Percentiles rank a stretch among this genome's conserved stretches.
These are phyloP conservation scores for Epicoccum nigrum DNA, from an alignment of 2,329 filamentous ascomycete species.

Conservation along the genomic window DNA sequence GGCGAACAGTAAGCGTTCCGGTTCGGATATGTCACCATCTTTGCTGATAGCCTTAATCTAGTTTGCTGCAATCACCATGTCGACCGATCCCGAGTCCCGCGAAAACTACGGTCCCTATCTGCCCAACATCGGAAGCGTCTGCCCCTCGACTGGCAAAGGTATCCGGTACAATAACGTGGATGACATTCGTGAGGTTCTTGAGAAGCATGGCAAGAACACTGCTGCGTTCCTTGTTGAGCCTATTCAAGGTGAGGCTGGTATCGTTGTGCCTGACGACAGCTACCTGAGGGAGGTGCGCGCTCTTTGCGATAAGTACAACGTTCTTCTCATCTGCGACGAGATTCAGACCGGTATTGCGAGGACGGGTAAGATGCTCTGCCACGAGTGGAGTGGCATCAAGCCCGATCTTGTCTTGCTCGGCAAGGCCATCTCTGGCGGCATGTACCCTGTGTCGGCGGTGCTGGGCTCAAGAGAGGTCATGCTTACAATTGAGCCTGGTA, in stretches of 20 bases:
- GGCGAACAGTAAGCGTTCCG: constrained; percentile 74
- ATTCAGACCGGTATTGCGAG: constrained; percentile 97
- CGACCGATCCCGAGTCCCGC: constrained; percentile 91
- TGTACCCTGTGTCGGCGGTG: constrained; percentile 98
- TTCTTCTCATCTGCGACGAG: constrained; percentile 95
- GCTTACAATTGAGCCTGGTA: constrained; percentile 94
- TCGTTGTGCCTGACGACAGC: constrained; percentile 89
- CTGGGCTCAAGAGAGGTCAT: constrained; percentile 88
- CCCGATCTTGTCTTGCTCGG: constrained; percentile 93
- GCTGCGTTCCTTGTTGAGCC: constrained; percentile 95
- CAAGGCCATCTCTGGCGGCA: constrained; percentile 96
- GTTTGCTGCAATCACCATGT: constrained; percentile 95
- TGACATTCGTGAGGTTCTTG: constrained; percentile 79
- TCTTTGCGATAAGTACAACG: constrained; percentile 93
- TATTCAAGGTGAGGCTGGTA: constrained; percentile 96
- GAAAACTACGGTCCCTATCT: constrained; percentile 98
- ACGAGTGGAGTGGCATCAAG: constrained; percentile 93
- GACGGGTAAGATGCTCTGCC: constrained; percentile 91
- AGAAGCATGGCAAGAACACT: constrained; percentile 80
- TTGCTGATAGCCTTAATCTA: constrained; percentile 46
- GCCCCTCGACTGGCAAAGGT: constrained; percentile 75
- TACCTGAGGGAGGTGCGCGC: constrained; percentile 81
- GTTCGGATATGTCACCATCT: background rate
- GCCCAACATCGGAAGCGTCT: constrained; percentile 79
- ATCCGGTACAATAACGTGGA: constrained; percentile 87